These are phyloP conservation scores for Russula vinacea DNA, from an alignment of 768 basidiomycete species.

Conservation along the genomic window DNA sequence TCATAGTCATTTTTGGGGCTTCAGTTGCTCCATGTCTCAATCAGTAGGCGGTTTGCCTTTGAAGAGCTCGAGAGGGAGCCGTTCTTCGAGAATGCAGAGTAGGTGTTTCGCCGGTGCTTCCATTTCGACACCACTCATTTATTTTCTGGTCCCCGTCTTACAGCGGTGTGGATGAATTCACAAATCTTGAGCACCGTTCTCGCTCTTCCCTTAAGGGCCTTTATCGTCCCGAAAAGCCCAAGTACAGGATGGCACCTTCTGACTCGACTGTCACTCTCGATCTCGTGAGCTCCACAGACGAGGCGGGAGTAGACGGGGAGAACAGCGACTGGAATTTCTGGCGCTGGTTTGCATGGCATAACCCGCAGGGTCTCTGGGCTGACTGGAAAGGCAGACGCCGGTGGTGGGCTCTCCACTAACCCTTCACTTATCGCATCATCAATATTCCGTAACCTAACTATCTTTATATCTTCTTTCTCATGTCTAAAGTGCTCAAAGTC, in stretches of 20 bases:
- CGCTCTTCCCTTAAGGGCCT: slow-evolving; percentile 18
- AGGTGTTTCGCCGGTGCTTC: slow-evolving; percentile 10
- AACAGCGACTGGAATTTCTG: slow-evolving; percentile 23
- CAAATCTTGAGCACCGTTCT: slow-evolving; percentile 24
- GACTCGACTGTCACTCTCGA: slow-evolving; percentile 17
- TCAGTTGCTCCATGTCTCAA: slow-evolving; percentile 24
- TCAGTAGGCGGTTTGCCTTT: slow-evolving; percentile 26
- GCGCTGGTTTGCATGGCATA: slow-evolving; percentile 30
- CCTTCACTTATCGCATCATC: neutral
- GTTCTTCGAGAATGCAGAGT: slow-evolving; percentile 28
- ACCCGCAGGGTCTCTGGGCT: slow-evolving; percentile 28
- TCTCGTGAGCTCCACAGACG: slow-evolving; percentile 25
- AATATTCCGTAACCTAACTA: slow-evolving; percentile 6
- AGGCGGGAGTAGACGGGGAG: slow-evolving; percentile 1
- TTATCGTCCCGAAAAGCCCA: slow-evolving; percentile 29
- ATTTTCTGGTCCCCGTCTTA: neutral
- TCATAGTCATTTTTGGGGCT: neutral
- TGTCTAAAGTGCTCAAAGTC: slow-evolving; percentile 1
- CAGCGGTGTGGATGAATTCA: slow-evolving; percentile 26
- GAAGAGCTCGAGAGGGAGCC: slow-evolving; percentile 25
- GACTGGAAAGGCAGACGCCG: slow-evolving; percentile 25
- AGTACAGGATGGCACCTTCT: slow-evolving; percentile 20
- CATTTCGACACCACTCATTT: neutral
- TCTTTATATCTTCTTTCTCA: slow-evolving; percentile 20
- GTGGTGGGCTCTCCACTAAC: slow-evolving; percentile 25